Percentiles rank a stretch among this genome's conserved stretches.
Conservation (phyloP, 1,284 basidiomycete genomes). For the Lignosus rhinocerotis region DNA sequence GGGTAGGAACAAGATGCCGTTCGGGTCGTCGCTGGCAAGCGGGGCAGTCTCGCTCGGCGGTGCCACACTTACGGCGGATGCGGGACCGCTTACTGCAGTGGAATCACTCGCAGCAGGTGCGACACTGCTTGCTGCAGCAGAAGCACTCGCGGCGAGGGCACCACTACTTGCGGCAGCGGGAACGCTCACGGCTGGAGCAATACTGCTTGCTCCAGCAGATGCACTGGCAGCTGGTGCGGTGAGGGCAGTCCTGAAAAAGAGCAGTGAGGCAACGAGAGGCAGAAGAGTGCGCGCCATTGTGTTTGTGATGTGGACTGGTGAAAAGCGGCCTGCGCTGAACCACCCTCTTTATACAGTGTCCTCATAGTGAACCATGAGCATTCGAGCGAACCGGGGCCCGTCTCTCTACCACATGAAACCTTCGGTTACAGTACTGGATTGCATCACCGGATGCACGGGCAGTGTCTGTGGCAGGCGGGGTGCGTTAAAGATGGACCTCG, state of each 20-base stretch:
- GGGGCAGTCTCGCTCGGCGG: conserved; percentile 39
- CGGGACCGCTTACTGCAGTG: not conserved
- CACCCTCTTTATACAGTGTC: conserved; percentile 10
- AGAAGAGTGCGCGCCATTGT: conserved; percentile 17
- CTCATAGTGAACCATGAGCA: not conserved
- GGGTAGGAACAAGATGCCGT: conserved; percentile 39
- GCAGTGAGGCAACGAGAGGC: conserved; percentile 4
- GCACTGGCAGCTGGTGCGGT: conserved; percentile 12
- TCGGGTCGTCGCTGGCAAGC: conserved; percentile 51
- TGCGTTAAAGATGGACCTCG: conserved; percentile 2
- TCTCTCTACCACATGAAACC: not conserved
- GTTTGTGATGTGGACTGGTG: not conserved
- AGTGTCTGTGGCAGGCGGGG: not conserved
- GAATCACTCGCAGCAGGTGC: not conserved
- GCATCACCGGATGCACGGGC: conserved; percentile 1
- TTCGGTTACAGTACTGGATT: not conserved
- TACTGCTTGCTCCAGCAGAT: not conserved
- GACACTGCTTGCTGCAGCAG: not conserved
- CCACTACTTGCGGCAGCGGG: not conserved
- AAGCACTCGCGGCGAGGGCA: conserved; percentile 12
- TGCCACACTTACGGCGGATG: not conserved
- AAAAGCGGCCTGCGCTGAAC: not conserved
- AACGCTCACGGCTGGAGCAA: not conserved
- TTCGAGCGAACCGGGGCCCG: not conserved
- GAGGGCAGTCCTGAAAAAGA: conserved; percentile 7